Evolutionary conservation across 306 rosid genomes (phyloP).

Genomic region (Erythrophleum fordii): DNA sequence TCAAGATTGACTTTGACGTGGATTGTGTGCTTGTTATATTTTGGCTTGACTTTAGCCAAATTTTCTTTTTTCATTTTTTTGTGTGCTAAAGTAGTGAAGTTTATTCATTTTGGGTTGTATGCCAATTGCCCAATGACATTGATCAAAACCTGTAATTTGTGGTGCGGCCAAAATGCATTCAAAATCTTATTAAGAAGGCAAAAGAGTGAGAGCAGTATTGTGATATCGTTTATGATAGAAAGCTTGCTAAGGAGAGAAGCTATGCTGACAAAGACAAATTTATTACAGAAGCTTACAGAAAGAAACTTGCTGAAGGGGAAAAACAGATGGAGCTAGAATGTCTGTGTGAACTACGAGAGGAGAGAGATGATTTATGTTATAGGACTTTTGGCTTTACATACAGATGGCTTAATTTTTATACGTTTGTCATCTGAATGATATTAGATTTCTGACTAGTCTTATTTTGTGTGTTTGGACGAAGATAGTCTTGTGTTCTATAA

Average conservation of each 20-base stretch:
- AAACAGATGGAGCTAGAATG: slow-evolving; percentile 85
- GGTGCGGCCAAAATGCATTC: slow-evolving; percentile 80
- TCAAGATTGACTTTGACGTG: neutral
- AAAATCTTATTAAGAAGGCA: slow-evolving; percentile 62
- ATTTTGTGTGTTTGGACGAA: neutral
- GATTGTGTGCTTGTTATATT: slow-evolving; percentile 14
- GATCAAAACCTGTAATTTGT: slow-evolving; percentile 28
- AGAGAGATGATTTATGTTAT: slow-evolving; percentile 73
- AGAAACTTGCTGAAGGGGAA: slow-evolving; percentile 78
- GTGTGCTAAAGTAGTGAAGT: neutral
- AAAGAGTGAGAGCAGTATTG: slow-evolving; percentile 69
- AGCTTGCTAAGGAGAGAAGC: slow-evolving; percentile 82
- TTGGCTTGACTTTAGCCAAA: slow-evolving; percentile 10
- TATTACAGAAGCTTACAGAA: slow-evolving; percentile 82
- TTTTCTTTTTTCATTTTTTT: slow-evolving; percentile 27
- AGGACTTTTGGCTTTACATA: neutral
- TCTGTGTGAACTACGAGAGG: slow-evolving; percentile 68
- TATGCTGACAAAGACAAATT: slow-evolving; percentile 84
- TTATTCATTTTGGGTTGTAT: slow-evolving; percentile 20
- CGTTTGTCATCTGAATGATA: neutral
- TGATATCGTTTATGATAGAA: slow-evolving; percentile 80
- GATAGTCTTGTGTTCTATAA: neutral
- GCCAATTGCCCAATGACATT: slow-evolving; percentile 3
- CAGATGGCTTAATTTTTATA: neutral
- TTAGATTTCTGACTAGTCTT: neutral